Evolutionary conservation across 352 stramenopile species (phyloP).

Genomic region (Thalassiosira ordinaria): DNA sequence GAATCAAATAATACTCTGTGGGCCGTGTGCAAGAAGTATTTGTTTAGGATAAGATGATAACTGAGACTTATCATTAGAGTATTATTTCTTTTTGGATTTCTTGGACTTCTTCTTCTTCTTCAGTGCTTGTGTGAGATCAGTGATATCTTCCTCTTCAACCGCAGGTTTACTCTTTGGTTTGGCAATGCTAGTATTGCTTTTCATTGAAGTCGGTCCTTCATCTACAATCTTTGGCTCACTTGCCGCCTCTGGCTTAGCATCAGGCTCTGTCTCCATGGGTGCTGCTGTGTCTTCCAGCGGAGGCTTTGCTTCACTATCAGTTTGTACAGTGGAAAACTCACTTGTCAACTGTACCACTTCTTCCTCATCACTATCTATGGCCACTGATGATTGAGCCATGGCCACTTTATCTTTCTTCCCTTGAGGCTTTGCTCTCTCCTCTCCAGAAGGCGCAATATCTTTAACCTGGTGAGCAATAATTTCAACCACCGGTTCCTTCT

Average conservation of each 20-base stretch:
- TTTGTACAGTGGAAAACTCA: constrained; percentile 27
- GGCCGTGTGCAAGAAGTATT: no score
- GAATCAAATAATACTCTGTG: no score
- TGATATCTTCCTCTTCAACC: constrained; percentile 57
- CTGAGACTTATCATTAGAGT: no score
- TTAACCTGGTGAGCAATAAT: constrained; percentile 22
- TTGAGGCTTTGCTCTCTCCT: neutral
- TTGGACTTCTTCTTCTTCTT: constrained; percentile 72
- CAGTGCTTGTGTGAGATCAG: constrained; percentile 68
- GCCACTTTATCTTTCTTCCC: no score
- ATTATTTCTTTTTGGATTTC: constrained; percentile 64
- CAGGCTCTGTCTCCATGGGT: constrained; percentile 57
- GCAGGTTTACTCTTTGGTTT: constrained; percentile 23
- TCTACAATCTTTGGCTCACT: constrained; percentile 1
- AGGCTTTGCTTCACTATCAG: neutral
- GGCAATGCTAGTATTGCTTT: neutral
- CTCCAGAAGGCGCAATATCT: neutral
- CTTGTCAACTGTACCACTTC: constrained; percentile 40
- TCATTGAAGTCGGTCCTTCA: constrained; percentile 2
- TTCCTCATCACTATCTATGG: constrained; percentile 33
- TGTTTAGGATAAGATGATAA: no score
- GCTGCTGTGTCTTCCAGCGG: constrained; percentile 49
- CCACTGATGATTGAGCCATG: no score
- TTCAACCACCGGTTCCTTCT: constrained; percentile 20
- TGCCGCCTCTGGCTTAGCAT: neutral